Base-by-base conservation (phyloP, 2,329 filamentous ascomycete genomes). In the Colletotrichum tanaceti region DNA sequence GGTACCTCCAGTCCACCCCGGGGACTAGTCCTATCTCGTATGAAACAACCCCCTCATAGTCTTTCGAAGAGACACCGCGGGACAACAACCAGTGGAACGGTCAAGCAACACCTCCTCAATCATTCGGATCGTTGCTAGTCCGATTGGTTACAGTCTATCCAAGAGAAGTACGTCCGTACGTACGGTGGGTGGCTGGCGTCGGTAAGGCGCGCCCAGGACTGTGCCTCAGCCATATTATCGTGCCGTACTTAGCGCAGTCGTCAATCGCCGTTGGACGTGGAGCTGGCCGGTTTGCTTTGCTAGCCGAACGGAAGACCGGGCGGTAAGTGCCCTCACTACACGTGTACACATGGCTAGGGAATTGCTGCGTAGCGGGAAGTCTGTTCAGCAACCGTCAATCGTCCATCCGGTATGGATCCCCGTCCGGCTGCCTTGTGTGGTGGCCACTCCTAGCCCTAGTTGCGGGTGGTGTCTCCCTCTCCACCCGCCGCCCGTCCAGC, bases 361-460 rank as follows among this genome's bases (percentile, higher is more conserved):
- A 38, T 52, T 46, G 22, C 49, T 65, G 65, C 61, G 54, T 54
- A 44, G 54, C 65, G 65, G 65, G 65, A 68, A 68, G 65, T 65
- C 65, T 68, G 65, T 65, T 38, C 61, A 41, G 65, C 55, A 65
- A 60, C 61, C 65, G 54, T 60, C 61, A 68, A 50, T 65, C 43
- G 61, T 65, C 61, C 65, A 68, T 64, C 65, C 65, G 65, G 65
- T 55, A 54, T 65, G 65, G 61, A 49, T 47, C 38, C 58, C 28
- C 38, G 22, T 47, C 16, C 28, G 46, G n/a, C 44, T 47, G 18
- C 20, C 44, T 58, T 28, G 28, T 28, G 28, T 28, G 50, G 50
- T n/a, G n/a, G n/a, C 35, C 47, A 52, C 24, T 46, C 28, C 52
- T 67, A 35, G 58, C 57, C 60, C 65, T 58, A 46, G 46, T 53